Evolutionary conservation across 2,329 filamentous ascomycete species (phyloP).

Genomic region (Xylariaceae sp.): DNA sequence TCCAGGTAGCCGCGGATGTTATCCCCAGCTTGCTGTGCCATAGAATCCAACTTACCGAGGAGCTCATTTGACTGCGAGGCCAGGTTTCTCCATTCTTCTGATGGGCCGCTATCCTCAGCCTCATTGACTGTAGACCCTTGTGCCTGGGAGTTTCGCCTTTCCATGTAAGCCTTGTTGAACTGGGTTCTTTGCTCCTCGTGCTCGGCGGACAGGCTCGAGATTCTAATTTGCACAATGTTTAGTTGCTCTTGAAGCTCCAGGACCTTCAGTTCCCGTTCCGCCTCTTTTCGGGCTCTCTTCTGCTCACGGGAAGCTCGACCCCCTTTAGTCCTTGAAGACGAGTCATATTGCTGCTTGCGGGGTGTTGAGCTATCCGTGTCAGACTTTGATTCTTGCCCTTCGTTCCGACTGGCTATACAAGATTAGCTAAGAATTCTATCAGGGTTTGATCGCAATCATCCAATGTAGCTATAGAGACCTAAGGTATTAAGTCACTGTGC

Average conservation of each 20-base stretch:
- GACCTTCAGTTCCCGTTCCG: background rate
- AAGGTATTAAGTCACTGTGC: background rate
- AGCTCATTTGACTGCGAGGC: background rate
- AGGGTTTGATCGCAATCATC: background rate
- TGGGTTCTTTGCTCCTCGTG: background rate
- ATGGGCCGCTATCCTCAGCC: background rate
- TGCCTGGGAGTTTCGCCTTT: background rate
- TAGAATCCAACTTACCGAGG: background rate
- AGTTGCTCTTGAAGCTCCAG: slow-evolving; percentile 13
- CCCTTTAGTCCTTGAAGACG: too few species aligned
- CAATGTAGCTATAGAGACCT: background rate
- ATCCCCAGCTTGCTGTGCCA: background rate
- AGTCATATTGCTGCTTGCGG: background rate
- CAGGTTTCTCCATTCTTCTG: slow-evolving; percentile 1
- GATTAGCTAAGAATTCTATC: background rate
- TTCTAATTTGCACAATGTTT: slow-evolving; percentile 6
- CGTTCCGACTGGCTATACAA: background rate
- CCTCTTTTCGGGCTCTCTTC: background rate
- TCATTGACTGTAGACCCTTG: too few species aligned
- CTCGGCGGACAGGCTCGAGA: background rate
- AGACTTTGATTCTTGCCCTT: background rate
- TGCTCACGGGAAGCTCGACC: background rate
- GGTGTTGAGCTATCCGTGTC: background rate
- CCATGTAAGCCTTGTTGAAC: background rate
- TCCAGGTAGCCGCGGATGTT: slow-evolving; percentile 4